Conservation (phyloP, 768 basidiomycete species). For the Boletus tylopilopsis region DNA sequence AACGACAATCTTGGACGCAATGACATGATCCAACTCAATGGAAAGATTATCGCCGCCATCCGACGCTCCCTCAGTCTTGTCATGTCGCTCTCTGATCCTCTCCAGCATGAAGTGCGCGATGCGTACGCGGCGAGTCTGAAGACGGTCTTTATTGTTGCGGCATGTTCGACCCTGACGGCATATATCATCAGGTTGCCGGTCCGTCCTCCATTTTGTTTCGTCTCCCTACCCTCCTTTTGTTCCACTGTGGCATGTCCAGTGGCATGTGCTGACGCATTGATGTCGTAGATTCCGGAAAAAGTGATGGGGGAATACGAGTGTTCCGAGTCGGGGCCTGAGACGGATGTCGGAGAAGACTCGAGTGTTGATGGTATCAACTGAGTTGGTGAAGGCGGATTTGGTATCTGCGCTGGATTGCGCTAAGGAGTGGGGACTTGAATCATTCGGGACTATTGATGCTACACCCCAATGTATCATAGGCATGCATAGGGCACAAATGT, state of each 20-base stretch:
- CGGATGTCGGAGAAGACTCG: too few species aligned
- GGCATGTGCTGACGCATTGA: background rate
- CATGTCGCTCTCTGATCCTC: background rate
- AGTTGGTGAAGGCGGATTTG: too few species aligned
- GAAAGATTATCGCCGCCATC: constrained; percentile 16
- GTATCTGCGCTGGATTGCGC: too few species aligned
- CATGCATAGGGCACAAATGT: too few species aligned
- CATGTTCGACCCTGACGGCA: constrained; percentile 13
- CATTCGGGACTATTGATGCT: too few species aligned
- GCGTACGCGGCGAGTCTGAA: constrained; percentile 18
- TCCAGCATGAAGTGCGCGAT: constrained; percentile 18
- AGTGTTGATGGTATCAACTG: too few species aligned
- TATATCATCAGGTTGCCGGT: constrained; percentile 19
- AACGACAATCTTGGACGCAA: too few species aligned
- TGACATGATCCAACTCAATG: too few species aligned
- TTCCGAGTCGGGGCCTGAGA: too few species aligned
- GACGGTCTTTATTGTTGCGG: constrained; percentile 17
- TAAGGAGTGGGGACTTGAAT: too few species aligned
- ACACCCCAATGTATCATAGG: too few species aligned
- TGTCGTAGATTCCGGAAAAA: constrained; percentile 15
- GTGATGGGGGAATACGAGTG: background rate
- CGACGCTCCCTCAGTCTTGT: constrained; percentile 20
- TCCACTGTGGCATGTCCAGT: background rate
- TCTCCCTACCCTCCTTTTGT: background rate
- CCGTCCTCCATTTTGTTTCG: background rate